Conservation (phyloP, 2,329 filamentous ascomycete genomes). For the Penicillium sp. region DNA sequence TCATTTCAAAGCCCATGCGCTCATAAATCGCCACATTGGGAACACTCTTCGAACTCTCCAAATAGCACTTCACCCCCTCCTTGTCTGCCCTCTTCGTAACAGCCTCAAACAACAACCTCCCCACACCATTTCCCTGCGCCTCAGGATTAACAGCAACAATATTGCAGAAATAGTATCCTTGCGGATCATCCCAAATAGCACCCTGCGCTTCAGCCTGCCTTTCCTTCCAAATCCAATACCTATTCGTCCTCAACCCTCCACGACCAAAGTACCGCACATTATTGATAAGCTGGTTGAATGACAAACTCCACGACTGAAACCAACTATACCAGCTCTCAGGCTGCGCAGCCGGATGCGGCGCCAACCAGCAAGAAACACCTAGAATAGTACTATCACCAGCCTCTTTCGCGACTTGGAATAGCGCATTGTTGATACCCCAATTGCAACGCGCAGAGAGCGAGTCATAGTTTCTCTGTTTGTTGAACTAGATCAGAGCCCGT, state of each 20-base stretch:
- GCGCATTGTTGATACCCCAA: constrained; percentile 72
- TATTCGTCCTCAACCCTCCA: constrained; percentile 65
- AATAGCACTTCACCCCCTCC: constrained; percentile 66
- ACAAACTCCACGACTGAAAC: constrained; percentile 64
- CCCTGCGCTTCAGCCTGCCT: constrained; percentile 64
- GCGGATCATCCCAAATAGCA: constrained; percentile 64
- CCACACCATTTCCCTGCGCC: constrained; percentile 67
- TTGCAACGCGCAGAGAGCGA: constrained; percentile 66
- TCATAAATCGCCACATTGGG: constrained; percentile 74
- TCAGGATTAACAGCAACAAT: constrained; percentile 72
- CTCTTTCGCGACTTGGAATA: constrained; percentile 72
- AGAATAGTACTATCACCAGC: constrained; percentile 52
- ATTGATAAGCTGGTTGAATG: constrained; percentile 64
- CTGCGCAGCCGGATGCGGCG: constrained; percentile 53
- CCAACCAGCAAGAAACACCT: constrained; percentile 75
- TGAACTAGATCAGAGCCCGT: constrained; percentile 51
- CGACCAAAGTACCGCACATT: constrained; percentile 65
- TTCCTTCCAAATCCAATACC: constrained; percentile 77
- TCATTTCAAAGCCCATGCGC: constrained; percentile 67
- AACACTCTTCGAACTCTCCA: constrained; percentile 68
- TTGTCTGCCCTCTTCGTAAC: constrained; percentile 66
- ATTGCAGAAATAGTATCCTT: constrained; percentile 77
- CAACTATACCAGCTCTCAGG: constrained; percentile 65
- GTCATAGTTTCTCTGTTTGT: constrained; percentile 59
- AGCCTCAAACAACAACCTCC: constrained; percentile 63